Evolutionary conservation across 805 yeast genomes (phyloP), one percentile per base, ranked within the genome.

Genomic region (Millerozyma miso): DNA sequence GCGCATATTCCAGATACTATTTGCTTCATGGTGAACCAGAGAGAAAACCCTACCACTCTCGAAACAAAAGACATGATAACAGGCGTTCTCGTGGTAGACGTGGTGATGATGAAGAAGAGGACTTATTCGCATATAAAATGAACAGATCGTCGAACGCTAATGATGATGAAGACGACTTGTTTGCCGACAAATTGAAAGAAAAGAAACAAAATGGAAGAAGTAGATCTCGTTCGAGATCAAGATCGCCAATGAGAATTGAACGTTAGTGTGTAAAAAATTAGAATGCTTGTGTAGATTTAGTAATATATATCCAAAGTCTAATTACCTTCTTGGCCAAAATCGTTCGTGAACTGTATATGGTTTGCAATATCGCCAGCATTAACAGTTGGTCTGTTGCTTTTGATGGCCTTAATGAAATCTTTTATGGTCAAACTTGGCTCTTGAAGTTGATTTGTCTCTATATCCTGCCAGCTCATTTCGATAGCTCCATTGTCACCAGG

Each of bases 301-400:
- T 32, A 32, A 32, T 23, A 23, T 10, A 23, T 23, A 23, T n/a
- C 34, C 7, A 13, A 13, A 32, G 7, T 35, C 56, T 63, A 87
- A 55, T 87, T 88, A 36, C 99, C 99, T 64, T 93, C 99, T 55
- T 91, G 96, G 32, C 99, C 99, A 60, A 93, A 93, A 65, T 93
- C 99, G 35, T 76, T 77, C 0, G 99, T 93, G 59, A 93, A 93
- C 50, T 87, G 85, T 38, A 80, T 80, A 63, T 91, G 97, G 57
- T 83, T 84, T 46, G 71, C 74, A 46, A 93, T 77, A 61, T 93
- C 99, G 8, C 76, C 77, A 36, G 77, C 83, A 58, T 93, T 93
- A 31, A 93, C 98, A 0, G 99, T 93, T 14, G 99, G 99, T 59
- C 97, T 78, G 42, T 95, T 88, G 26, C 83, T 80, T 63, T 88